phyloP scores from a whole-genome alignment of 1,284 basidiomycete species.

The Apiotrichum porosum region DNA sequence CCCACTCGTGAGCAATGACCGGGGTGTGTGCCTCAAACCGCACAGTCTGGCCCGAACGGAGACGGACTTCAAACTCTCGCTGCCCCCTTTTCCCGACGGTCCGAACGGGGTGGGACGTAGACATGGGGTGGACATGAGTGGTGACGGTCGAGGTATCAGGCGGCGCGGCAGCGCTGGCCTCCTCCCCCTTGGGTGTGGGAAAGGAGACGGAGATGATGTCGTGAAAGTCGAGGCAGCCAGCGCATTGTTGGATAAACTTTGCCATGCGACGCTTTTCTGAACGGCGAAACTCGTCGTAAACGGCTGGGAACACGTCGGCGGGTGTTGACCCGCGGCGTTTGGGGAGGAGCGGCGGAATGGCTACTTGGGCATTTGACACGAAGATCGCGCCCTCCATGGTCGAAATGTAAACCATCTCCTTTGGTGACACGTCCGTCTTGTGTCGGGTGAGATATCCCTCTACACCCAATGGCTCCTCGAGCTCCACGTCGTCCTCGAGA shows the following conservation, averaged over 20 bases:
- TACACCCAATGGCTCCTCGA: conserved; percentile 42
- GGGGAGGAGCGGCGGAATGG: conserved; percentile 33
- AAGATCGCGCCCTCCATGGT: conserved; percentile 41
- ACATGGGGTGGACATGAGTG: background rate
- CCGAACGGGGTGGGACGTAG: background rate
- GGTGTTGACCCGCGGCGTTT: conserved; percentile 27
- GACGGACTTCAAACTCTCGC: conserved; percentile 29
- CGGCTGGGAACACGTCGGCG: conserved; percentile 30
- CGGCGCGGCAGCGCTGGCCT: too few species aligned
- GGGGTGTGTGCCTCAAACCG: conserved; percentile 25
- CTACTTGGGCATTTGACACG: conserved; percentile 22
- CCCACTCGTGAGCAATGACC: conserved; percentile 41
- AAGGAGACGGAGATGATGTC: conserved; percentile 26
- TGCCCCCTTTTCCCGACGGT: conserved; percentile 8
- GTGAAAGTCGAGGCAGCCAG: conserved; percentile 41
- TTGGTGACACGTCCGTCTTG: conserved; percentile 13
- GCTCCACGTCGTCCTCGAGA: conserved; percentile 35
- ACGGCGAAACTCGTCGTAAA: conserved; percentile 27
- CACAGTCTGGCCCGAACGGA: conserved; percentile 10
- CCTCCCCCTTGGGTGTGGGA: too few species aligned
- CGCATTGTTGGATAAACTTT: conserved; percentile 28
- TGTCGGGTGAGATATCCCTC: conserved; percentile 44
- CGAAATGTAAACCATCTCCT: conserved; percentile 34
- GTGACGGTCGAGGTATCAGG: too few species aligned
- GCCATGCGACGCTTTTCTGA: conserved; percentile 32